phyloP scores from a whole-genome alignment of 345 rosid species.

The Orychophragmus violaceus region DNA sequence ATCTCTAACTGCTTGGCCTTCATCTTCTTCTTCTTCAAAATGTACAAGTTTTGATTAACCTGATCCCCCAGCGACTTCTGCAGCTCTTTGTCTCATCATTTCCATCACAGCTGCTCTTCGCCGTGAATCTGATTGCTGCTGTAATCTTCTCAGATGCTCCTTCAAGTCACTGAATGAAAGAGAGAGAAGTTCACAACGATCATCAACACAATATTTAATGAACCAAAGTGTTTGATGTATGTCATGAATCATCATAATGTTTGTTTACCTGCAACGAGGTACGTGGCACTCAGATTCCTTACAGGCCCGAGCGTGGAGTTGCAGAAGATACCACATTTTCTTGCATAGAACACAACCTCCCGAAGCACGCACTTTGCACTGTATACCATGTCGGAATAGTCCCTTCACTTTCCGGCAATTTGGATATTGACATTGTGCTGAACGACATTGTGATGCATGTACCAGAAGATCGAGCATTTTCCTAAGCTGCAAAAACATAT shows the following conservation, averaged over 20 bases:
- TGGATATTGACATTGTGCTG: slow-evolving; percentile 84
- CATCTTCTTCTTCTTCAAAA: slow-evolving; percentile 24
- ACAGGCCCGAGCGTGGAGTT: slow-evolving; percentile 99
- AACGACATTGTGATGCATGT: slow-evolving; percentile 95
- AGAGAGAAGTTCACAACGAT: not conserved
- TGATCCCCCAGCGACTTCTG: slow-evolving; percentile 90
- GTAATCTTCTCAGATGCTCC: slow-evolving; percentile 93
- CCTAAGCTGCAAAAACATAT: slow-evolving; percentile 65
- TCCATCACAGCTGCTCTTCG: slow-evolving; percentile 99
- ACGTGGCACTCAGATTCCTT: slow-evolving; percentile 95
- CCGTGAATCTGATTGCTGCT: slow-evolving; percentile 97
- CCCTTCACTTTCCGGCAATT: slow-evolving; percentile 98
- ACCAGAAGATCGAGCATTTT: slow-evolving; percentile 99
- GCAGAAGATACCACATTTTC: slow-evolving; percentile 98
- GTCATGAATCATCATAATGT: not conserved
- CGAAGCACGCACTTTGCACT: slow-evolving; percentile 89
- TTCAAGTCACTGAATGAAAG: slow-evolving; percentile 68
- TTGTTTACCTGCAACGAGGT: slow-evolving; percentile 91
- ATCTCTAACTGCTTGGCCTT: not conserved
- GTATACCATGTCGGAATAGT: slow-evolving; percentile 92
- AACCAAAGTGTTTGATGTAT: not conserved
- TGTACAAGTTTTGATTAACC: slow-evolving; percentile 46
- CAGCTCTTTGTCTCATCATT: slow-evolving; percentile 99
- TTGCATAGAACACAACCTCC: slow-evolving; percentile 95
- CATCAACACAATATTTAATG: not conserved